These are phyloP conservation scores for Pseudocercospora eumusae DNA, from an alignment of 2,329 filamentous ascomycete genomes.

Conservation along the genomic window DNA sequence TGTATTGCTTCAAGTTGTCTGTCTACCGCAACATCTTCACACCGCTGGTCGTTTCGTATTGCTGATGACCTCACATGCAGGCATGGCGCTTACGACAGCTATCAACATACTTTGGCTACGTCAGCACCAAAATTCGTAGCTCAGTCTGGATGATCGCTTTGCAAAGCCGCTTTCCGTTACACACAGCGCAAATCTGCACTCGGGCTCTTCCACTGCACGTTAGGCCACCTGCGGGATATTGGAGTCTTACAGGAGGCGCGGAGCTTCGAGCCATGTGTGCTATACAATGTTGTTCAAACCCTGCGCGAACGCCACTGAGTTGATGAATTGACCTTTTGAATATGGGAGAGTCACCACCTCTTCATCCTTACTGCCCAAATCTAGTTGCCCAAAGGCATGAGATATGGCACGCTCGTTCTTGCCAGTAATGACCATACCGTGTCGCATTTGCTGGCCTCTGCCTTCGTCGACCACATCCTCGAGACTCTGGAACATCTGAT, in stretches of 20 bases:
- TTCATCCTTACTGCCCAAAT: background rate
- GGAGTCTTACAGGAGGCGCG: background rate
- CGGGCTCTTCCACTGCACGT: background rate
- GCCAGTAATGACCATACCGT: background rate
- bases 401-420: background rate
- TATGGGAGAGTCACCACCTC: background rate
- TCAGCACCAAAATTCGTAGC: background rate
- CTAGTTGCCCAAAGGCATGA: slow-evolving; percentile 1
- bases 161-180: background rate
- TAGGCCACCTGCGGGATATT: background rate
- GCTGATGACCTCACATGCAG: slow-evolving; percentile 2
- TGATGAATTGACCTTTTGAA: slow-evolving; percentile 9
- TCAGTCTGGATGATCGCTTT: background rate
- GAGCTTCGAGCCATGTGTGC: background rate
- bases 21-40: background rate
- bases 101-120: background rate
- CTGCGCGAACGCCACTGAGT: slow-evolving; percentile 8
- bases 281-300: background rate
- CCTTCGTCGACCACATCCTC: background rate
- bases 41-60: background rate
- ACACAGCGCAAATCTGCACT: background rate
- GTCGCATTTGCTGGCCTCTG: background rate
- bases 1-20: too few species aligned
- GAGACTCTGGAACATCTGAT: background rate
- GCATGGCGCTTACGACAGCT: slow-evolving; percentile 1